Evolutionary conservation across 2,329 filamentous ascomycete species (phyloP).

Genomic region (Emericellopsis atlantica): DNA sequence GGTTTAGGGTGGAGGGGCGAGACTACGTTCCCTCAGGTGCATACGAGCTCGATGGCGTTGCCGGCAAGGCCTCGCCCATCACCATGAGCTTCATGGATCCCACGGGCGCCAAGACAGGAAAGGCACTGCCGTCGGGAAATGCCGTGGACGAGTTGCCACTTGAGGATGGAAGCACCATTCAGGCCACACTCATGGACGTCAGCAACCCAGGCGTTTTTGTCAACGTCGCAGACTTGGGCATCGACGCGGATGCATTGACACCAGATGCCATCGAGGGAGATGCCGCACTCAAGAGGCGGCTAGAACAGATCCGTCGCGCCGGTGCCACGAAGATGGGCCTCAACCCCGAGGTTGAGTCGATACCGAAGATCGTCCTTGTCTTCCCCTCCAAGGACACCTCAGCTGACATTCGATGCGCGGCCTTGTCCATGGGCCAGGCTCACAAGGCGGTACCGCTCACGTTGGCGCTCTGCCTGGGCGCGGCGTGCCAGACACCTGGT

Average conservation of each 20-base stretch:
- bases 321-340: conserved; percentile 52
- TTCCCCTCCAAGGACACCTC: conserved; percentile 19
- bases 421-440: conserved; percentile 41
- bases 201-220: conserved; percentile 54
- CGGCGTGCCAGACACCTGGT: conserved; percentile 30
- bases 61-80: conserved; percentile 40
- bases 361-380: conserved; percentile 48
- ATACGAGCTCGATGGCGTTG: conserved; percentile 49
- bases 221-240: conserved; percentile 34
- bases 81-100: conserved; percentile 46
- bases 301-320: conserved; percentile 43
- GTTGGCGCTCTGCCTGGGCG: conserved; percentile 36
- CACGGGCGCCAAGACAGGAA: conserved; percentile 49
- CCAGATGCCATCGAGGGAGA: conserved; percentile 40
- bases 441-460: conserved; percentile 45
- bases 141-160: conserved; percentile 33
- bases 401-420: conserved; percentile 29
- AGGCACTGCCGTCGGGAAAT: conserved; percentile 34
- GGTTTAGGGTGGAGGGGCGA: conserved; percentile 32
- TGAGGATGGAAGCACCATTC: conserved; percentile 19
- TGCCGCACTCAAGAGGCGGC: conserved; percentile 23
- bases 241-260: conserved; percentile 30
- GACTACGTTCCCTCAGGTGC: conserved; percentile 32
- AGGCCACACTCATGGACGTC: conserved; percentile 48
- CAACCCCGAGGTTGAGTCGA: conserved; percentile 27